Base-by-base conservation (phyloP, 306 rosid species). In the Malus fusca region DNA sequence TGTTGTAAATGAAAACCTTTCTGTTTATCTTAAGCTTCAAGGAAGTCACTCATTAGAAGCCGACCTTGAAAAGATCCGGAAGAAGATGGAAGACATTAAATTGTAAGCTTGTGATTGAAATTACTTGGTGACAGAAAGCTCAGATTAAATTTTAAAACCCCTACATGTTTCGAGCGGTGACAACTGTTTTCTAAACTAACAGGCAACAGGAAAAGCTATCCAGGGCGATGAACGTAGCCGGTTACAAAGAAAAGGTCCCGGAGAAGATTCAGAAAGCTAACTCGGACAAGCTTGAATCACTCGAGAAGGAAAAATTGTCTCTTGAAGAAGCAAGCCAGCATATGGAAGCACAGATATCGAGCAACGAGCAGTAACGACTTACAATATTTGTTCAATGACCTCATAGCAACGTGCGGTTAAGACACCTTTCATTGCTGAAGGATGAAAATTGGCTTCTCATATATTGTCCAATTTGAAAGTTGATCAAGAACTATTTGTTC, bases 191-290 rank as follows among this genome's bases (percentile, higher is more conserved):
- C 15, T 3, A 67, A 56, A 25, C 22, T 62, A 8, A 22, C 80
- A 87, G 90, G 82, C 88, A 90, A 85, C 87, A 79, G 40, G 98
- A 87, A 55, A 94, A 77, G 85, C 73, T 91, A 25, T 86, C 83
- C 23, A 89, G 81, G 89, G 85, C 69, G 70, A 83, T 88, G 75
- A 87, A 76, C 59, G 88, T 85, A 33, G 46, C 88, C 28, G 93
- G 97, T n/a, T 94, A 94, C 88, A 86, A 71, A 79, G 95, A 91
- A 73, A 94, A 91, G 87, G 96, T 87, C 48, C 85, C 85, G 1
- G 64, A 75, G 11, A 72, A 86, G 18, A 82, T 91, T 56, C 88
- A 88, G 69, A 82, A 84, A 3, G 92, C 85, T 66, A 80, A 90
- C 53, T 83, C 72, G n/a, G 83, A 84, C 31, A 94, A 87, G 89